Conservation (phyloP, 257 asterid genomes). For the Penstemon newberryi region DNA sequence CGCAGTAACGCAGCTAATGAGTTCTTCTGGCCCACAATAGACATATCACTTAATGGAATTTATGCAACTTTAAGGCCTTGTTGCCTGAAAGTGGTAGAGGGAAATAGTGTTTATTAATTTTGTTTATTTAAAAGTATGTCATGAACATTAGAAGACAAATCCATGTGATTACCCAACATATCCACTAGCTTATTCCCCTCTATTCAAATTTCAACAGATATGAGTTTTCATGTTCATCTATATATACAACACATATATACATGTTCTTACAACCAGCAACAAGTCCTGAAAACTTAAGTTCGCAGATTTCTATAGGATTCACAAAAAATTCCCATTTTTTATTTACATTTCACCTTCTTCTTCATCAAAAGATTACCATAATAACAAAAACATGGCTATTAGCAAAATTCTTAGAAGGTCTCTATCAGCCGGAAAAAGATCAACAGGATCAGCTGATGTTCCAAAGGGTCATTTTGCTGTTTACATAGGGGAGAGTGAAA, state of each 20-base stretch:
- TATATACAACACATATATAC: background rate
- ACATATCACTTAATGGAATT: too few relatives aligned
- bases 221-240: background rate
- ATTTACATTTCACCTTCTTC: too few relatives aligned
- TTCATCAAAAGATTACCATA: background rate
- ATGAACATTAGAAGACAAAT: too few relatives aligned
- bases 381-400: background rate
- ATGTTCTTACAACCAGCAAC: background rate
- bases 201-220: background rate
- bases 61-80: too few relatives aligned
- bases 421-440: background rate
- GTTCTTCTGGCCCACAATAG: too few relatives aligned
- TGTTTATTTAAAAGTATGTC: too few relatives aligned
- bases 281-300: background rate
- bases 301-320: background rate
- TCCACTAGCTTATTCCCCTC: background rate
- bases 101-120: too few relatives aligned
- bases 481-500: too few relatives aligned
- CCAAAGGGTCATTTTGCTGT: conserved; percentile 46
- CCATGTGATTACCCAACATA: too few relatives aligned
- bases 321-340: background rate
- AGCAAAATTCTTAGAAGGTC: background rate
- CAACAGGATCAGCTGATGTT: conserved; percentile 29
- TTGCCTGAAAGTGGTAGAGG: too few relatives aligned
- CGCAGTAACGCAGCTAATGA: too few relatives aligned